These are phyloP conservation scores for Senna siamea DNA, from an alignment of 306 rosid species.

Conservation along the genomic window DNA sequence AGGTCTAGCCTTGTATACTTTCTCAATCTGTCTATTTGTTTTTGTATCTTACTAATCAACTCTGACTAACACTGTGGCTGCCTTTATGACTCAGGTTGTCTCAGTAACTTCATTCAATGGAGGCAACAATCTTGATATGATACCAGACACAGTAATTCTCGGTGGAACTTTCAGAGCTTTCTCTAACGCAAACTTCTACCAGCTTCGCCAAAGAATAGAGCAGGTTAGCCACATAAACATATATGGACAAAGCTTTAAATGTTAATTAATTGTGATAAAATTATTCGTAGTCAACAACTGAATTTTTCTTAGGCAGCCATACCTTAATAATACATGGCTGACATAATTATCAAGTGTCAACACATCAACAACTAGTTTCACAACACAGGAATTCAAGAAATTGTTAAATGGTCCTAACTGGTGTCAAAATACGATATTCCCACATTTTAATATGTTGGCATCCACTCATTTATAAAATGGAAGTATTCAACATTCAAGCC, in stretches of 20 bases:
- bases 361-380: not conserved
- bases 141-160: constrained; percentile 65
- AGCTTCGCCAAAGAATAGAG: constrained; percentile 71
- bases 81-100: constrained; percentile 60
- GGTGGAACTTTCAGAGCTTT: constrained; percentile 95
- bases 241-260: not conserved
- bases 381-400: not conserved
- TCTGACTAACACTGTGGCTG: not conserved
- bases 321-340: not conserved
- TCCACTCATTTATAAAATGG: not conserved
- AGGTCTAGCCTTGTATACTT: constrained; percentile 44
- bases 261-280: not conserved
- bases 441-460: not conserved
- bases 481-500: no score
- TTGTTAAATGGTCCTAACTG: not conserved
- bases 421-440: not conserved
- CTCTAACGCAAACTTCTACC: constrained; percentile 86
- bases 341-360: not conserved
- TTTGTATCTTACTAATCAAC: no score
- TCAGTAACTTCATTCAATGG: constrained; percentile 86
- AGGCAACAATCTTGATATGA: constrained; percentile 71
- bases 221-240: constrained; percentile 52
- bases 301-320: not conserved
- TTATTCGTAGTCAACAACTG: not conserved
- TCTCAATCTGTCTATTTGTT: not conserved